Conservation (phyloP, 768 basidiomycete species). For the Podaxis sp. region DNA sequence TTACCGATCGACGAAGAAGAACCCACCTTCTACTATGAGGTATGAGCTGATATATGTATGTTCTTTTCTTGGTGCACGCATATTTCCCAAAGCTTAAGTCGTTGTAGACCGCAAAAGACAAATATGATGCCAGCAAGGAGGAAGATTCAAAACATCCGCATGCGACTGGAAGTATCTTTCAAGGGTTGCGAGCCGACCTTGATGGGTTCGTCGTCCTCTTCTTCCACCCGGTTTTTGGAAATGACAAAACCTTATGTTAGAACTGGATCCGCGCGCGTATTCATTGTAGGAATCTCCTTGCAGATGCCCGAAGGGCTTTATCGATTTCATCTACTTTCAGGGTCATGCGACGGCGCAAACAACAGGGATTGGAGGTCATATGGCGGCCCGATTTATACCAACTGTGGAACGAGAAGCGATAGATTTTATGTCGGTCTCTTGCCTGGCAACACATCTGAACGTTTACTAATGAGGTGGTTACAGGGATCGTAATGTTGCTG, state of each 20-base stretch:
- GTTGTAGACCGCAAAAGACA: conserved; percentile 68
- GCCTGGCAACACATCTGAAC: background rate
- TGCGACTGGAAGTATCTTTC: conserved; percentile 78
- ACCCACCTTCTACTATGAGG: conserved; percentile 71
- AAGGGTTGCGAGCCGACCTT: conserved; percentile 82
- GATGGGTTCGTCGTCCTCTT: conserved; percentile 55
- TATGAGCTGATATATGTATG: conserved; percentile 85
- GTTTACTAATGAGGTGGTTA: background rate
- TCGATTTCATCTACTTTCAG: conserved; percentile 32
- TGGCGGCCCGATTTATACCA: conserved; percentile 85
- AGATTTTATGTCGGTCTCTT: conserved; percentile 69
- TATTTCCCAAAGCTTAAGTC: background rate
- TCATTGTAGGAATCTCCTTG: conserved; percentile 58
- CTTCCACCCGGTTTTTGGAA: background rate
- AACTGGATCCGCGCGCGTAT: conserved; percentile 70
- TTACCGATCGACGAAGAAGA: conserved; percentile 92
- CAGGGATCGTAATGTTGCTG: conserved; percentile 79
- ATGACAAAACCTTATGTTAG: conserved; percentile 30
- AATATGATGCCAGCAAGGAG: conserved; percentile 69
- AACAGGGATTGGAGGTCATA: conserved; percentile 69
- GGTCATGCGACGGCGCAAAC: conserved; percentile 92
- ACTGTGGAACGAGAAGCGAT: conserved; percentile 96
- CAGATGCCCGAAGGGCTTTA: background rate
- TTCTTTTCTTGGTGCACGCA: background rate
- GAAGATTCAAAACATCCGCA: conserved; percentile 62